Base-by-base conservation (phyloP, 345 rosid genomes). In the Kandelia obovata region DNA sequence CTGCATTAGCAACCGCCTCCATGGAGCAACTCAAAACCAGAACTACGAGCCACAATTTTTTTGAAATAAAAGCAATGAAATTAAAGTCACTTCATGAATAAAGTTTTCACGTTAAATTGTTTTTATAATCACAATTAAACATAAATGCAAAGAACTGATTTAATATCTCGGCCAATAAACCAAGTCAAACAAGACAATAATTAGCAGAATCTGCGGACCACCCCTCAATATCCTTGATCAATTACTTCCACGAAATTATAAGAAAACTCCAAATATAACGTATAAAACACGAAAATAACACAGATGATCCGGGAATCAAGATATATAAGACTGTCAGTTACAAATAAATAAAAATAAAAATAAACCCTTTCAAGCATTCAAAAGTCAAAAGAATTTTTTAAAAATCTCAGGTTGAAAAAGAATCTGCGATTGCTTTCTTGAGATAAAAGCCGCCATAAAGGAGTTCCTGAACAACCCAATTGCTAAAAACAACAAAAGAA, bases 1-100 rank as follows among this genome's bases (percentile, higher is more conserved):
- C 76, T 71, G 75, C 82, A 81, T 80, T 75, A 70, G 59, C 26
- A 56, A 84, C 71, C 46, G 91, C 80, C 67, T 88, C 96, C 96
- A 90, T 90, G 68, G 77, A 78, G 59, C 72, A 82, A 64, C 73
- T 69, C 72, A 72, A 31, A 75, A 63, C n/a, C 60, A 76, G 39
- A 68, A 65, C 84, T 80, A 84, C 49, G 30, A 10, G 13, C 28
- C 28, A 27, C 17, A 56, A 56, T 39, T 28, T 58, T 58, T 53
- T 32, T 62, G 53, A 37, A 35, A 39, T 62, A 28, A 6, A 6
- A 62, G 57, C 64, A 64, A 68, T 52, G 37, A 53, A 71, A n/a
- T 77, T 71, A 70, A 63, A 49, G 32, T 70, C 19, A 69, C 20
- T 64, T 46, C 26, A 61, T n/a, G 15, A 61, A 23, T 56, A 15